Conservation (phyloP, 345 rosid species). For the Ceriops tagal region DNA sequence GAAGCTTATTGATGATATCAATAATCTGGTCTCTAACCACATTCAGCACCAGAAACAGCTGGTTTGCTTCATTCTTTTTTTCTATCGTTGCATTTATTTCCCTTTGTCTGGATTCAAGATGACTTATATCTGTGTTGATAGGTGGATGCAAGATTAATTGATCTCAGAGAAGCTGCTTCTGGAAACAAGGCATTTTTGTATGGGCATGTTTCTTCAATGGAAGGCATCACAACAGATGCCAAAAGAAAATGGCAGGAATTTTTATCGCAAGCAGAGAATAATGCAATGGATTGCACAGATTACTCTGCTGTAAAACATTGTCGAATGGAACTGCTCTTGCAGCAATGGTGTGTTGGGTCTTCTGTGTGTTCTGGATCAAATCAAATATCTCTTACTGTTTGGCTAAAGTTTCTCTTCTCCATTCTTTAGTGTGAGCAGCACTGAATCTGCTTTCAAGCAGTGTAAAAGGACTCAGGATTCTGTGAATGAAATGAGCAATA, state of each 20-base stretch:
- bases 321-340: slow-evolving; percentile 76
- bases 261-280: slow-evolving; percentile 65
- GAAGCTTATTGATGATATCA: slow-evolving; percentile 80
- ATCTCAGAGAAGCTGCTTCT: slow-evolving; percentile 49
- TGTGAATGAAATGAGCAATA: slow-evolving; percentile 51
- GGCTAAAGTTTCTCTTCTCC: slow-evolving; percentile 6
- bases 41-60: slow-evolving; percentile 70
- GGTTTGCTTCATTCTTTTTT: slow-evolving; percentile 38
- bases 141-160: slow-evolving; percentile 84
- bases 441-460: slow-evolving; percentile 69
- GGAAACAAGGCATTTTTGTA: slow-evolving; percentile 65
- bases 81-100: background rate
- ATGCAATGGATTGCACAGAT: slow-evolving; percentile 64
- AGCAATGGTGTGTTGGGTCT: slow-evolving; percentile 57
- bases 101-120: slow-evolving; percentile 2
- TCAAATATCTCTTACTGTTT: background rate
- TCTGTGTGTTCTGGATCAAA: background rate
- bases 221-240: slow-evolving; percentile 66
- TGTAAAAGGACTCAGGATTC: slow-evolving; percentile 50
- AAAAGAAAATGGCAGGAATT: slow-evolving; percentile 93
- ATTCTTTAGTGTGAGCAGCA: slow-evolving; percentile 53
- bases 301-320: slow-evolving; percentile 89
- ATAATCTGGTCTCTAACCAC: slow-evolving; percentile 64
- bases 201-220: slow-evolving; percentile 57
- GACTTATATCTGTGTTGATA: slow-evolving; percentile 34